A percentile compares a stretch with the other conserved stretches of the same genome.
These are phyloP conservation scores for Crithidia thermophila DNA, from an alignment of 208 protist species.

Conservation along the genomic window DNA sequence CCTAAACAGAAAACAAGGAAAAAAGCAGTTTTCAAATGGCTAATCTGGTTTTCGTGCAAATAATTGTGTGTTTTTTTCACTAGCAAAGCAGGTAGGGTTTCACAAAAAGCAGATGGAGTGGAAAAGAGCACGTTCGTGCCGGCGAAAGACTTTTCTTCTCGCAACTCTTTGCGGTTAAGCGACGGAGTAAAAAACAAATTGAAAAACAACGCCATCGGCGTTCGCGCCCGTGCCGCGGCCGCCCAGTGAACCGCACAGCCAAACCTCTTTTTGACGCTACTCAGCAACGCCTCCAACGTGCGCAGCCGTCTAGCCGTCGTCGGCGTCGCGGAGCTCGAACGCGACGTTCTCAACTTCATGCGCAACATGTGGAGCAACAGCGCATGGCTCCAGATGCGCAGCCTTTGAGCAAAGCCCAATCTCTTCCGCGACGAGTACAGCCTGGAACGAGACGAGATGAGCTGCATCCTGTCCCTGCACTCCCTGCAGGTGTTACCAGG, in stretches of 20 bases:
- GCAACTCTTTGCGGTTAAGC: too few species aligned
- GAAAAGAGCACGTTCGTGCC: too few species aligned
- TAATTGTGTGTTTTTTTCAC: too few species aligned
- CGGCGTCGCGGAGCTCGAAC: not conserved
- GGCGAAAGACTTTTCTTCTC: too few species aligned
- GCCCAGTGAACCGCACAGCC: not conserved
- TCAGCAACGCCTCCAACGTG: not conserved
- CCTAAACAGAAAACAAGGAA: too few species aligned
- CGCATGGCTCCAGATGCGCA: conserved; percentile 14
- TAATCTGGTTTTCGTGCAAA: too few species aligned
- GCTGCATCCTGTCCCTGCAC: conserved; percentile 7
- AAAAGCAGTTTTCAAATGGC: too few species aligned
- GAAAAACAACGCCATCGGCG: too few species aligned
- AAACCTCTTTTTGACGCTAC: not conserved
- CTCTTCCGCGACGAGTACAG: conserved; percentile 1
- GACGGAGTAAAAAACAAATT: too few species aligned
- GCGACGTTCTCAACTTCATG: not conserved
- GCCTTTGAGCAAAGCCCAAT: conserved; percentile 8
- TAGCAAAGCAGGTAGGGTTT: too few species aligned
- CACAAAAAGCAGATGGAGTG: too few species aligned
- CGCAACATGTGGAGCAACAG: conserved; percentile 3
- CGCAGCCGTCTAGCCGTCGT: not conserved
- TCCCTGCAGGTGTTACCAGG: not conserved
- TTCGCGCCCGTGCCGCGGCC: not conserved
- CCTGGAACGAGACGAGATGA: not conserved